Evolutionary conservation across 1,284 basidiomycete species (phyloP).

Genomic region (Ganoderma lingzhi): DNA sequence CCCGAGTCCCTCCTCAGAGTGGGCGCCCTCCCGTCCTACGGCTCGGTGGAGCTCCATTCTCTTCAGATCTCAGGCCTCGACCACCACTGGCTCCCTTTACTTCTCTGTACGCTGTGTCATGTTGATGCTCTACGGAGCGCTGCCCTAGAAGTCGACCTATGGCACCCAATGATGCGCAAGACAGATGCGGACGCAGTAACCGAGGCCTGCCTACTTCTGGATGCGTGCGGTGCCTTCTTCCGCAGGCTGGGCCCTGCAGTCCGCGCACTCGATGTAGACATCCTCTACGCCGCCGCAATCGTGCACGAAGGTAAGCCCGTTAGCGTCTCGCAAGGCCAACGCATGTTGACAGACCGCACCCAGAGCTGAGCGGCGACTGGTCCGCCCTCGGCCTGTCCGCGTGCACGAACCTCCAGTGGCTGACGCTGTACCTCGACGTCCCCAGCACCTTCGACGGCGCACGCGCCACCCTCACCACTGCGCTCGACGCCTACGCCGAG

Average conservation of each 20-base stretch:
- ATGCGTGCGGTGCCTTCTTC: not conserved
- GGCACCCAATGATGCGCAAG: not conserved
- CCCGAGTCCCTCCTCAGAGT: not conserved
- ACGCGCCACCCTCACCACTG: not conserved
- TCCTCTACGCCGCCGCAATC: not conserved
- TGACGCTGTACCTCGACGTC: not conserved
- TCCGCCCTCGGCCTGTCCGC: constrained; percentile 9
- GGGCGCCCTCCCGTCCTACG: not conserved
- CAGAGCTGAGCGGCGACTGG: not conserved
- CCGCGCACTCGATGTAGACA: not conserved
- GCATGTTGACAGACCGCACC: not conserved
- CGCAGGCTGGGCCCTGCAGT: not conserved
- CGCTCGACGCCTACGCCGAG: not conserved
- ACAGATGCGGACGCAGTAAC: not conserved
- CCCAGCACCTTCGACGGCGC: not conserved
- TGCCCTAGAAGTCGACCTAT: not conserved
- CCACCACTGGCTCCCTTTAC: constrained; percentile 1
- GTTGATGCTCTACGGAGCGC: not conserved
- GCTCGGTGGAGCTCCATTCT: not conserved
- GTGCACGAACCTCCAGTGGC: constrained; percentile 4
- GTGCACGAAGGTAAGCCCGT: not conserved
- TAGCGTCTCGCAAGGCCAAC: not conserved
- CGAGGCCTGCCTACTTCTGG: not conserved
- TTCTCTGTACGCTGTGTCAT: not conserved
- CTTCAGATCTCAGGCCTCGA: not conserved